Conservation (phyloP, 2,329 filamentous ascomycete genomes). For the Xylaria polymorpha region DNA sequence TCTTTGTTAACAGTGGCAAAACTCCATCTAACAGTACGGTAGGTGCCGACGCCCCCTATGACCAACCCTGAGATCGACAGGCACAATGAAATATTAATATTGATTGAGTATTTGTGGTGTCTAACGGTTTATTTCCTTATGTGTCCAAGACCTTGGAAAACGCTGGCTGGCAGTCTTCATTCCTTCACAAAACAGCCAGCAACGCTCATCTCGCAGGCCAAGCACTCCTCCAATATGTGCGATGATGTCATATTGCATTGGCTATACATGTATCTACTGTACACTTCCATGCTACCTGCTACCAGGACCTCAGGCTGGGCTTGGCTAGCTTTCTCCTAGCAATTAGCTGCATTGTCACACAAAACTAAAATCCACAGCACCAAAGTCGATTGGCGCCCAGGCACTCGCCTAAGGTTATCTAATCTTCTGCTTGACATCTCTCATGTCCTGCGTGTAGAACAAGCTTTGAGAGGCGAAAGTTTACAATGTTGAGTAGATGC, state of each 20-base stretch:
- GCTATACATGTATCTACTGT: no score
- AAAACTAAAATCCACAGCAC: not conserved
- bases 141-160: not conserved
- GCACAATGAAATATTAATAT: not conserved
- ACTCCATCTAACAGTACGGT: no score
- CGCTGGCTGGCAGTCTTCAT: not conserved
- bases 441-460: no score
- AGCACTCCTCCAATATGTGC: conserved; percentile 1
- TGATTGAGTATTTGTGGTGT: not conserved
- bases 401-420: not conserved
- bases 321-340: conserved; percentile 10
- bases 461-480: no score
- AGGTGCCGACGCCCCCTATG: not conserved
- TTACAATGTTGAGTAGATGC: not conserved
- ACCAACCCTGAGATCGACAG: conserved; percentile 12
- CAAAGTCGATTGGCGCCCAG: not conserved
- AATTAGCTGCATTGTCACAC: conserved; percentile 10
- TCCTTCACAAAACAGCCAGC: conserved; percentile 13
- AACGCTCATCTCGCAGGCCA: not conserved
- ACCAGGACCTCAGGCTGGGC: not conserved
- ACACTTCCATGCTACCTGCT: not conserved
- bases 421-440: not conserved
- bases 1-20: conserved; percentile 11
- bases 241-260: conserved; percentile 31
- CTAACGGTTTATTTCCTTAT: not conserved